A percentile compares a stretch with the other conserved stretches of the same genome.
These are phyloP conservation scores for Wallacemonas collosoma DNA, from an alignment of 208 protist genomes.

Conservation along the genomic window DNA sequence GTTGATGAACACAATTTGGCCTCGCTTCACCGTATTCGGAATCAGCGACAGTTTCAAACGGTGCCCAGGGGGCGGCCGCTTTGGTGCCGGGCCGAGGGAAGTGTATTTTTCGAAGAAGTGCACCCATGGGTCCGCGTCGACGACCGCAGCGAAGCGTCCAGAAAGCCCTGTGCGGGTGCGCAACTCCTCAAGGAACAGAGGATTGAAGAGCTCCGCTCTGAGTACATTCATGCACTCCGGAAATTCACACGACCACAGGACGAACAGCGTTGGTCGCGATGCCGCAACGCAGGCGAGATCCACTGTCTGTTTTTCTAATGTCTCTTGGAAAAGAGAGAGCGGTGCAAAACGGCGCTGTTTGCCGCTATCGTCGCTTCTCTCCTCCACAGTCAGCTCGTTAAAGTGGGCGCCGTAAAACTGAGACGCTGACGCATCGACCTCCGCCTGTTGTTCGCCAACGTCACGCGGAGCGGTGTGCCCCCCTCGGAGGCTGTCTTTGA, in stretches of 20 bases:
- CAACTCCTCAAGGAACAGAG: constrained; percentile 30
- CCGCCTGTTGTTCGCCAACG: constrained; percentile 3
- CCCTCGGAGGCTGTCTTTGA: constrained; percentile 29
- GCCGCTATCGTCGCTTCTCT: constrained; percentile 29
- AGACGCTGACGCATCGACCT: not conserved
- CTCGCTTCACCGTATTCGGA: constrained; percentile 50
- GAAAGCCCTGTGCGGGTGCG: constrained; percentile 24
- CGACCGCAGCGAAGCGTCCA: constrained; percentile 25
- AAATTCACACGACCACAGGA: constrained; percentile 77
- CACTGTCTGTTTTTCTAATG: constrained; percentile 51
- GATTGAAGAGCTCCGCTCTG: constrained; percentile 64
- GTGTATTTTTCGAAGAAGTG: constrained; percentile 50
- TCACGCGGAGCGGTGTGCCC: not conserved
- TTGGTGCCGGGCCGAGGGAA: constrained; percentile 26
- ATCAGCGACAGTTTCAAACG: constrained; percentile 27
- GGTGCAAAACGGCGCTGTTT: constrained; percentile 20
- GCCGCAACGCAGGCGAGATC: constrained; percentile 57
- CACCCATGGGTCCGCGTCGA: constrained; percentile 76
- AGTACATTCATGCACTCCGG: constrained; percentile 61
- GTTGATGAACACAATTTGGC: constrained; percentile 85
- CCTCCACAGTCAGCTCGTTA: constrained; percentile 28
- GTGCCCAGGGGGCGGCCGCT: constrained; percentile 15
- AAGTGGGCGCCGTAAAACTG: constrained; percentile 39
- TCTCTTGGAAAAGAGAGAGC: constrained; percentile 48
- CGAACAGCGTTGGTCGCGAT: constrained; percentile 69